Base-by-base conservation (phyloP, 495 filamentous ascomycete genomes). In the Penicillium taxi region DNA sequence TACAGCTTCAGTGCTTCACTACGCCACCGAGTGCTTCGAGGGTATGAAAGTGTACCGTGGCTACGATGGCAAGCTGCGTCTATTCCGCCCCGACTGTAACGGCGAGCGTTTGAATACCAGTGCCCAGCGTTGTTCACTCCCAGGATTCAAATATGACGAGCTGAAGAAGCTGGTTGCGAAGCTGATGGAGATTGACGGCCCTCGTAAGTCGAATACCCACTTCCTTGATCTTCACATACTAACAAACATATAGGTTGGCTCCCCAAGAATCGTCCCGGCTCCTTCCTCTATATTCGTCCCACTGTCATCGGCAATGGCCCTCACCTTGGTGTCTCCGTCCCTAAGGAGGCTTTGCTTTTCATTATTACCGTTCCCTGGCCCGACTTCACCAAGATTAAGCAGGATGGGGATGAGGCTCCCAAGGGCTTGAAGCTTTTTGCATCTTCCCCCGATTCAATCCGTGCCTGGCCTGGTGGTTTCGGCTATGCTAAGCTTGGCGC, bases 401-500 rank as follows among this genome's bases (percentile, higher is more conserved):
- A 55, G 45, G 36, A 50, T 24, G 46, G 50, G 19, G 20, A 47
- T 11, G 45, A 41, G 20, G 31, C 44, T 12, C 32, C 45, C 25
- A 66, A 66, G 30, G 83, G 82, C 17, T 67, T 94, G 66, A 80
- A 74, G 48, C 78, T 96, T 17, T 77, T 90, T 44, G 88, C 86
- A 2, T 82, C 76, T 27, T 62, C 67, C 25, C 78, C 86, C 31
- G 80, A 91, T 54, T 81, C 75, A 59, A 75, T 91, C 37, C 80
- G 89, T 29, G 88, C 88, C 11, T 95, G 88, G 88, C 88, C 88
- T 18, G 88, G 88, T 25, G 88, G 88, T 18, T 91, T 90, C 52
- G 87, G 88, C 0, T 86, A 79, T 46, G 86, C 86, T 32, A 94
- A 95, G 63, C 77, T 95, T 8, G 86, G 86, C 30, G 88, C 87